These are phyloP conservation scores for Calocybe cyanea DNA, from an alignment of 768 basidiomycete species.

Conservation along the genomic window DNA sequence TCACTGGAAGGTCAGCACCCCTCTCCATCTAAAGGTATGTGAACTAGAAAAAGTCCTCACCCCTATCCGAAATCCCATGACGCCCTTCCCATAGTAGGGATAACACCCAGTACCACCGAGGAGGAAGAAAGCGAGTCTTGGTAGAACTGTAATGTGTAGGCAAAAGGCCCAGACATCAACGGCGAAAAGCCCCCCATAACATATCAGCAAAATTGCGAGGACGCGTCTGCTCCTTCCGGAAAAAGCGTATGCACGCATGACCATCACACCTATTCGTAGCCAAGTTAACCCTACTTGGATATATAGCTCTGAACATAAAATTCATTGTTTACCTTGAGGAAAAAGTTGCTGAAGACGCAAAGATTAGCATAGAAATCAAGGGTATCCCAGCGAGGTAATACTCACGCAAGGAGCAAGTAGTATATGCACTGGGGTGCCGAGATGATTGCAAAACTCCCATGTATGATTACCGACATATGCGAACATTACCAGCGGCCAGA, in stretches of 20 bases:
- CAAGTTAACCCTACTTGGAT: not conserved
- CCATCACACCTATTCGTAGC: slow-evolving; percentile 32
- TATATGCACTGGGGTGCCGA: slow-evolving; percentile 27
- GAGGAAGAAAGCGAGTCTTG: slow-evolving; percentile 19
- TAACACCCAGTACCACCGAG: slow-evolving; percentile 33
- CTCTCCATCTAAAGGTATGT: too few relatives aligned
- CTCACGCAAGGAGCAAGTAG: slow-evolving; percentile 31
- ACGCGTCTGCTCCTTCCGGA: slow-evolving; percentile 29
- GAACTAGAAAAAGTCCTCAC: slow-evolving; percentile 19
- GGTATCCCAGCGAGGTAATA: not conserved
- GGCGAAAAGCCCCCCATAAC: slow-evolving; percentile 28
- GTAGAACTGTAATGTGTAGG: slow-evolving; percentile 18
- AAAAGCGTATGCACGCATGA: slow-evolving; percentile 43
- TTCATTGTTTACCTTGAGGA: slow-evolving; percentile 30
- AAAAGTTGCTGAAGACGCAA: slow-evolving; percentile 32
- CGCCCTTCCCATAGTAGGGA: slow-evolving; percentile 29
- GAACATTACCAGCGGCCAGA: slow-evolving; percentile 35
- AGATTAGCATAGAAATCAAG: slow-evolving; percentile 1
- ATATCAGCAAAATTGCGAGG: slow-evolving; percentile 24
- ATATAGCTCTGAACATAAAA: not conserved
- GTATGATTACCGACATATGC: slow-evolving; percentile 34
- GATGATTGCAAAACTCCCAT: slow-evolving; percentile 23
- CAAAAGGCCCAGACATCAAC: slow-evolving; percentile 36
- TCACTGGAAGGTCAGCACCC: not conserved
- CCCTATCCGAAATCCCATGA: slow-evolving; percentile 28